A percentile compares a stretch with the other conserved stretches of the same genome.
Conservation (phyloP, 495 filamentous ascomycete genomes). For the Penicillium nucicola region DNA sequence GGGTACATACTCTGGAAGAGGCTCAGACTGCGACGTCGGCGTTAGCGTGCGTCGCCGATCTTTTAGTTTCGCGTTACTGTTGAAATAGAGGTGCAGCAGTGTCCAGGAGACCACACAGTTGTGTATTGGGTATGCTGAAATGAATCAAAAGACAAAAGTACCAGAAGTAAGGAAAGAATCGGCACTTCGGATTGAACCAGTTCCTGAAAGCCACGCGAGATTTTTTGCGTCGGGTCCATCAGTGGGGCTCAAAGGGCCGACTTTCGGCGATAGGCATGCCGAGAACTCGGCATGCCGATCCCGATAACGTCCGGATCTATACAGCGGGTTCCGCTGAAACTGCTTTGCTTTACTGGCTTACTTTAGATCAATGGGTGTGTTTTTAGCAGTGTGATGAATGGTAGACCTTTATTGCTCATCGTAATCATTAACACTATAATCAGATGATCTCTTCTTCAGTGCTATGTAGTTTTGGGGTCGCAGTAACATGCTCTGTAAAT, state of each 20-base stretch:
- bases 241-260: slow-evolving; percentile 23
- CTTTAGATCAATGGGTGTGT: no score
- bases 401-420: no score
- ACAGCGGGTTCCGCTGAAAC: no score
- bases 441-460: no score
- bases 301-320: no score
- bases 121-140: neutral
- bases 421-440: no score
- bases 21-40: neutral
- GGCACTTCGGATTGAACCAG: slow-evolving; percentile 1
- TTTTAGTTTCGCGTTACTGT: neutral
- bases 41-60: neutral
- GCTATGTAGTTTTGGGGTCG: no score
- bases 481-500: no score
- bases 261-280: slow-evolving; percentile 26
- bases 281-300: neutral
- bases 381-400: no score
- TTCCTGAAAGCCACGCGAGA: slow-evolving; percentile 2
- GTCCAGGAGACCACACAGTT: neutral
- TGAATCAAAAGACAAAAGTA: neutral
- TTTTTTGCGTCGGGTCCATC: slow-evolving; percentile 15
- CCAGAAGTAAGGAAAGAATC: neutral
- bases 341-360: no score
- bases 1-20: neutral
- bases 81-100: neutral